Percentiles rank a stretch among this genome's conserved stretches.
Evolutionary conservation across 2,329 filamentous ascomycete species (phyloP).

Genomic region (Talaromyces sp.): DNA sequence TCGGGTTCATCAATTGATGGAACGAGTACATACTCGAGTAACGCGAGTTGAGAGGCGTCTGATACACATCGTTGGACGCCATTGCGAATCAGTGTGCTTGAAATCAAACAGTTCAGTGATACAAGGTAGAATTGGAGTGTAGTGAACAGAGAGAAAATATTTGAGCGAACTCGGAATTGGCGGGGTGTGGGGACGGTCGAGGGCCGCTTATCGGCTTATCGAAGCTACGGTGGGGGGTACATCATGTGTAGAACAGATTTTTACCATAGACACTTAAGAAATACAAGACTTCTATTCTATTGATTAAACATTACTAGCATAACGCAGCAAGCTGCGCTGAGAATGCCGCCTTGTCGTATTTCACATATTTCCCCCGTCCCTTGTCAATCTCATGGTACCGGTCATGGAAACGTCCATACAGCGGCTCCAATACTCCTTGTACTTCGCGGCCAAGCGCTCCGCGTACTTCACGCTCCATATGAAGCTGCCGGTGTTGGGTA

Average conservation of each 20-base stretch:
- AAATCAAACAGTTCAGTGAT: background rate
- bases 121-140: background rate
- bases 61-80: conserved; percentile 49
- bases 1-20: background rate
- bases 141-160: background rate
- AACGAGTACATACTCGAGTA: conserved; percentile 58
- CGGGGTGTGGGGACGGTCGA: conserved; percentile 6
- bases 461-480: conserved; percentile 88
- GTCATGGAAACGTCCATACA: conserved; percentile 95
- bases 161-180: conserved; percentile 6
- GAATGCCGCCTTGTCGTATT: conserved; percentile 86
- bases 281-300: background rate
- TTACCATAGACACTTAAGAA: conserved; percentile 14
- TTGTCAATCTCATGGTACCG: conserved; percentile 97
- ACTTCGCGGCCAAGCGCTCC: conserved; percentile 77
- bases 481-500: conserved; percentile 72
- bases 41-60: conserved; percentile 67
- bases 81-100: background rate
- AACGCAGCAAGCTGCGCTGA: conserved; percentile 57
- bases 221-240: background rate
- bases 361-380: conserved; percentile 96
- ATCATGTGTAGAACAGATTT: background rate
- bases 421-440: conserved; percentile 84
- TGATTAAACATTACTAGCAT: conserved; percentile 22
- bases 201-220: conserved; percentile 8